Evolutionary conservation across 176 grass and related monocot genomes (phyloP), one percentile per base, ranked within the genome.

Genomic region (Pharus latifolius): DNA sequence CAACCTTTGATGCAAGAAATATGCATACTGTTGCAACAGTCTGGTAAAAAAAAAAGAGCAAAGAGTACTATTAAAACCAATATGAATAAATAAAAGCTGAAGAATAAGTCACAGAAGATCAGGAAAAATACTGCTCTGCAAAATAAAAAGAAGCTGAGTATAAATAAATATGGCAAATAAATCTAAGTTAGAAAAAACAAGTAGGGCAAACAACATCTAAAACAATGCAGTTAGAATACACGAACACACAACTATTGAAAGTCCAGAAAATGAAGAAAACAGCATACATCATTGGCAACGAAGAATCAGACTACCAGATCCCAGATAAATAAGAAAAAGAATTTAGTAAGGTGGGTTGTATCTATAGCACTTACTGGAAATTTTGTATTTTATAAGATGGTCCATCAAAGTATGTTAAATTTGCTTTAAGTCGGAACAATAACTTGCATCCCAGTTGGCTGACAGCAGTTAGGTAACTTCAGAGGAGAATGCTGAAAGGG

Each of bases 1-100:
- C 87, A 72, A 84, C 82, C 65, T 96, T 96, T 2, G 81, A 82
- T 30, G 87, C 84, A 64, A 96, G 78, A 80, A 96, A 96, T 49
- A 85, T 42, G 31, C 87, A 96, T 69, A 76, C 70, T 26, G 87
- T 73, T 63, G 87, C 84, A 68, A 91, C 35, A 11, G 78, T 91
- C 87, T 96, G 74, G 57, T 63, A 82, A 14, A 67, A 15, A 17
- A 12, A 46, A 68, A 5, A 68, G 19, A 16, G 29, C 16, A 72
- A 52, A 70, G 42, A 9, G 31, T 37, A 57, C 3, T 13, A 16
- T 66, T 74, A 74, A 18, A 56, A 51, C 30, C 3, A 34, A 7
- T n/a, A 56, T 1, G 31, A 35, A 9, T 5, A 30, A 80, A 69
- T 54, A 76, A 19, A 78, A n/a, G 30, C 73, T 27, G 10, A 65